Evolutionary conservation across 139 green algal genomes (phyloP).

Genomic region (Coccomyxa sp.): DNA sequence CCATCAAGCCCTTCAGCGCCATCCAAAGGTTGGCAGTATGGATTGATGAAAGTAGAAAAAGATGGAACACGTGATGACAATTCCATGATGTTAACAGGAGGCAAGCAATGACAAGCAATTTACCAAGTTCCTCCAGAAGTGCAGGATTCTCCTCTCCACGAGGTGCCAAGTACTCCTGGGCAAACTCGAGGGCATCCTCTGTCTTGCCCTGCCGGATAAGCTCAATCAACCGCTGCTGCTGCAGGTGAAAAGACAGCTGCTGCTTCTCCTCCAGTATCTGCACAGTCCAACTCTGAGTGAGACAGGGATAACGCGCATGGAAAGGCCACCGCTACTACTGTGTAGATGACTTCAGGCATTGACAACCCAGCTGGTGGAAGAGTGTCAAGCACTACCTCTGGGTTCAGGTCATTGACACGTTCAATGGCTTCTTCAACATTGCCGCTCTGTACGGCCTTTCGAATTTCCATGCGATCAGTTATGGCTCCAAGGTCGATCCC

Average conservation of each 20-base stretch:
- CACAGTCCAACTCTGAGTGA: background rate
- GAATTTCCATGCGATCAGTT: constrained; percentile 85
- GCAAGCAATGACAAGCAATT: background rate
- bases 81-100: too few relatives aligned
- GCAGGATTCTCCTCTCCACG: constrained; percentile 80
- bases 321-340: background rate
- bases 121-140: constrained; percentile 89
- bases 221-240: constrained; percentile 96
- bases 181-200: constrained; percentile 87
- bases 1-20: background rate
- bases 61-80: background rate
- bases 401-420: constrained; percentile 85
- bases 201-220: constrained; percentile 75
- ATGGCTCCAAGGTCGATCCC: constrained; percentile 74
- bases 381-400: constrained; percentile 51
- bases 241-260: constrained; percentile 89
- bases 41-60: background rate
- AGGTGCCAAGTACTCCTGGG: constrained; percentile 86
- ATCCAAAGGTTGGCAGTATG: background rate
- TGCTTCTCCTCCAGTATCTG: constrained; percentile 84
- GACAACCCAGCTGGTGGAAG: constrained; percentile 93
- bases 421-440: constrained; percentile 81
- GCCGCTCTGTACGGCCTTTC: constrained; percentile 77
- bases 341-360: constrained; percentile 60
- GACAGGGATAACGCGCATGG: background rate